Base-by-base conservation (phyloP, 176 grass and related monocot species). In the Phoenix roebelenii region DNA sequence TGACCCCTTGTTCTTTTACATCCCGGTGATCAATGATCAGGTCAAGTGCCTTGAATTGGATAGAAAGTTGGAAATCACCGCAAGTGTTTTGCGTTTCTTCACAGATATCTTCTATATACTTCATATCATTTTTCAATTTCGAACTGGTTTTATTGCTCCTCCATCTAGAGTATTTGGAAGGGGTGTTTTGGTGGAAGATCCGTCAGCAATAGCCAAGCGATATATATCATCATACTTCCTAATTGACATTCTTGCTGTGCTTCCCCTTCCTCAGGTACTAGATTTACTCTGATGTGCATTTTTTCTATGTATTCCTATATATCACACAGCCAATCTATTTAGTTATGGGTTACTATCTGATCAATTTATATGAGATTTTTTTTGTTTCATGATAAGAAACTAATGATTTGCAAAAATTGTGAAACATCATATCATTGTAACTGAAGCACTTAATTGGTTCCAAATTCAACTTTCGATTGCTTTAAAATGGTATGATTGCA, bases 31-130 rank as follows among this genome's bases (percentile, higher is more conserved):
- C 17, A 53, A 88, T 22, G 61, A 65, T 59, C 25, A 61, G 4
- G 74, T 75, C 0, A 59, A 51, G 10, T 98, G 93, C 65, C 29
- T 98, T 25, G 75, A 82, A 80, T 84, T 98, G 79, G 81, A 92
- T 56, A 76, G 66, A 53, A 83, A 77, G 1, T 63, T 98, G 76
- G 87, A 83, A 72, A 85, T 66, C 14, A 54, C 67, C 66, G 93
- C 87, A 69, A 92, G 93, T 67, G 74, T 92, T 55, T 22, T 98
- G 63, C 81, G 84, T 3, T 73, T 83, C 60, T 88, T 98, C 76
- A 92, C 87, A 60, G 93, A 98, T 68, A 76, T 92, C 66, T 98
- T 98, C 78, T 98, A 98, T 77, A 70, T 92, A 15, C 69, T 98
- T 64, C 87, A 92, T 83, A 92, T 98, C 20, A 66, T 83, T 50